phyloP scores from a whole-genome alignment of 2,329 filamentous ascomycete species.

The Penicillium sp. region DNA sequence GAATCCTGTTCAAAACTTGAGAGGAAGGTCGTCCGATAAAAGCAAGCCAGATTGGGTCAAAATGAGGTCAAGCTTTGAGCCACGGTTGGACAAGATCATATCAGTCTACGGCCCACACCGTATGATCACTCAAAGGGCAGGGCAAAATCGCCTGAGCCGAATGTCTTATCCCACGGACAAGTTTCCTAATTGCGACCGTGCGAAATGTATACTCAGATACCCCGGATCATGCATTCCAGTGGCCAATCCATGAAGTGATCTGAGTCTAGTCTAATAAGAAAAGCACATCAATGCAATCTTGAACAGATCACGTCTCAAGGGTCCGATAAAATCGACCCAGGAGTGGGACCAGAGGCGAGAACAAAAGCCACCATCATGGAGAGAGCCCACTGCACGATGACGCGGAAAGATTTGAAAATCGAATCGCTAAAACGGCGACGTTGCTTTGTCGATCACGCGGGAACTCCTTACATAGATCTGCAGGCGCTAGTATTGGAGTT shows the following conservation, averaged over 20 bases:
- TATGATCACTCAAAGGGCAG: neutral
- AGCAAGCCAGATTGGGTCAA: neutral
- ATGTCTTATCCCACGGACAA: neutral
- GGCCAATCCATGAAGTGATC: too few species aligned
- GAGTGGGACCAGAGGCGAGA: neutral
- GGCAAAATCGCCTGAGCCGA: neutral
- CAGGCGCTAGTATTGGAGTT: constrained; percentile 17
- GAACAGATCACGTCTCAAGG: neutral
- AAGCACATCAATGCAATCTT: neutral
- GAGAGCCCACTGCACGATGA: constrained; percentile 5
- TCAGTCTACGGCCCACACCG: neutral
- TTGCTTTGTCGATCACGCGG: constrained; percentile 31
- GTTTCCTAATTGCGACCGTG: neutral
- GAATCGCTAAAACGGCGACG: constrained; percentile 22
- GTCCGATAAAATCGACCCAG: neutral
- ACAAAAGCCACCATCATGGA: neutral
- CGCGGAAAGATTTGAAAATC: constrained; percentile 13
- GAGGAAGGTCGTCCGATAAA: neutral
- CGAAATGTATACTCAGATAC: neutral
- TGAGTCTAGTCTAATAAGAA: neutral
- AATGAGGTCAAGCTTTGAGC: neutral
- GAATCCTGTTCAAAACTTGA: neutral
- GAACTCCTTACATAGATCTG: constrained; percentile 33
- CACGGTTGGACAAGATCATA: neutral
- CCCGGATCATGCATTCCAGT: too few species aligned